These are phyloP conservation scores for Trypanosoma rangeli DNA, from an alignment of 208 protist genomes.

Conservation along the genomic window DNA sequence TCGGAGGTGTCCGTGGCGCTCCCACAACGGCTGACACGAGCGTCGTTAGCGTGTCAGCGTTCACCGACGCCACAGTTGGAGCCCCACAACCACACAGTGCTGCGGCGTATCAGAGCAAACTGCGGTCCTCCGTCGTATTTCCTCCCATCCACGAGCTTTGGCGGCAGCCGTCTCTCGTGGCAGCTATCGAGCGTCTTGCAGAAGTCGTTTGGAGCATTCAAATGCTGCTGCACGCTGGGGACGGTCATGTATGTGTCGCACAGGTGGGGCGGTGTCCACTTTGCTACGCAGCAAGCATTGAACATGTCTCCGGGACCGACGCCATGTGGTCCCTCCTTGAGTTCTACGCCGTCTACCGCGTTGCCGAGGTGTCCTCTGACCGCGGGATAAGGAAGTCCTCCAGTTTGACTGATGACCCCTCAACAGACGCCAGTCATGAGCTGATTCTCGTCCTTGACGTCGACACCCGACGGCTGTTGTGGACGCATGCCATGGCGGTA, in stretches of 20 bases:
- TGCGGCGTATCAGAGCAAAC: not conserved
- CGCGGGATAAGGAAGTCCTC: not conserved
- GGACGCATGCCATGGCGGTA: slow-evolving; percentile 25
- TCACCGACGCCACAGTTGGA: not conserved
- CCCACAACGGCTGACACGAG: not conserved
- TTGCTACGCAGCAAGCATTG: slow-evolving; percentile 56
- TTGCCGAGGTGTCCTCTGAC: not conserved
- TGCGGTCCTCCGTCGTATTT: slow-evolving; percentile 1
- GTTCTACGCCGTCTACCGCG: slow-evolving; percentile 9
- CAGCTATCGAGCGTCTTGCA: slow-evolving; percentile 45
- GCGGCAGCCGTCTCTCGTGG: slow-evolving; percentile 58
- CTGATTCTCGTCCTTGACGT: not conserved
- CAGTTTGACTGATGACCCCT: not conserved
- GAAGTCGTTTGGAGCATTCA: slow-evolving; percentile 32
- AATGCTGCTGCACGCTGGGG: slow-evolving; percentile 14
- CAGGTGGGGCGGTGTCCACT: slow-evolving; percentile 36
- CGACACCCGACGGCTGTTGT: slow-evolving; percentile 11
- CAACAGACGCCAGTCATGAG: not conserved
- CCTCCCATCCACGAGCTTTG: slow-evolving; percentile 37
- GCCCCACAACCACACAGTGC: not conserved
- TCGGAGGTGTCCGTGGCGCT: not conserved
- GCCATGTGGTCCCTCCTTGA: slow-evolving; percentile 34
- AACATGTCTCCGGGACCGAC: slow-evolving; percentile 45
- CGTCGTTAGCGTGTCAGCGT: not conserved
- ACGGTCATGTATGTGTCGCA: not conserved